These are phyloP conservation scores for Lyophyllum semitale DNA, from an alignment of 768 basidiomycete species.

Conservation along the genomic window DNA sequence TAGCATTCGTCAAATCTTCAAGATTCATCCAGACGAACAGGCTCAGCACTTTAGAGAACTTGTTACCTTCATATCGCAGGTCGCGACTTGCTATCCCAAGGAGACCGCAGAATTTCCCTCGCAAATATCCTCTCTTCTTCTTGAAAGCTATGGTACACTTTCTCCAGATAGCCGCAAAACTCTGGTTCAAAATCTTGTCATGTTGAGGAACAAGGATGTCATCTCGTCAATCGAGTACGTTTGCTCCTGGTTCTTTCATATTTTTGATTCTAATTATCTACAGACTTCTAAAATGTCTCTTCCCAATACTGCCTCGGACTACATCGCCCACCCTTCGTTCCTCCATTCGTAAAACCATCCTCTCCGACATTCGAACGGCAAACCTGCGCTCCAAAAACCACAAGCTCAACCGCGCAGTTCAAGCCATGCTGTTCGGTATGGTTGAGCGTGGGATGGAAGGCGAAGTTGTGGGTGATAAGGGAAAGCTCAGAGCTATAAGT, in stretches of 20 bases:
- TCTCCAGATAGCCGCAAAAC: slow-evolving; percentile 82
- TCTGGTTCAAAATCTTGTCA: slow-evolving; percentile 88
- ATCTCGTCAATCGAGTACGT: slow-evolving; percentile 90
- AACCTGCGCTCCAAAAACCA: slow-evolving; percentile 90
- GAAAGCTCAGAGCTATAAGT: slow-evolving; percentile 54
- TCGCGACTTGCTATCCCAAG: slow-evolving; percentile 91
- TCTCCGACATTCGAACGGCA: slow-evolving; percentile 90
- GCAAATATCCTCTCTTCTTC: slow-evolving; percentile 75
- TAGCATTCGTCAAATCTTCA: slow-evolving; percentile 83
- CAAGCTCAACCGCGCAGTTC: slow-evolving; percentile 94
- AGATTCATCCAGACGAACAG: slow-evolving; percentile 81
- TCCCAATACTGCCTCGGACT: slow-evolving; percentile 93
- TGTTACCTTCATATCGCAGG: slow-evolving; percentile 80
- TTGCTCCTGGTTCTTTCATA: slow-evolving; percentile 4
- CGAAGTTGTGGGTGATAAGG: slow-evolving; percentile 83
- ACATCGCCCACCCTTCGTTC: slow-evolving; percentile 81
- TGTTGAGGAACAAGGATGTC: slow-evolving; percentile 91
- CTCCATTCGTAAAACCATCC: slow-evolving; percentile 90
- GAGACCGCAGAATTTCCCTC: slow-evolving; percentile 86
- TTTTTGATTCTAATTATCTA: not conserved
- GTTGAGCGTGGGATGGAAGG: slow-evolving; percentile 89
- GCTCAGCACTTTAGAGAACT: slow-evolving; percentile 85
- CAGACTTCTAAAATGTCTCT: slow-evolving; percentile 88
- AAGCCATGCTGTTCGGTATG: slow-evolving; percentile 95
- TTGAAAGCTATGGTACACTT: slow-evolving; percentile 75